Conservation (phyloP, 495 filamentous ascomycete species). For the Symbiotaphrina buchneri region DNA sequence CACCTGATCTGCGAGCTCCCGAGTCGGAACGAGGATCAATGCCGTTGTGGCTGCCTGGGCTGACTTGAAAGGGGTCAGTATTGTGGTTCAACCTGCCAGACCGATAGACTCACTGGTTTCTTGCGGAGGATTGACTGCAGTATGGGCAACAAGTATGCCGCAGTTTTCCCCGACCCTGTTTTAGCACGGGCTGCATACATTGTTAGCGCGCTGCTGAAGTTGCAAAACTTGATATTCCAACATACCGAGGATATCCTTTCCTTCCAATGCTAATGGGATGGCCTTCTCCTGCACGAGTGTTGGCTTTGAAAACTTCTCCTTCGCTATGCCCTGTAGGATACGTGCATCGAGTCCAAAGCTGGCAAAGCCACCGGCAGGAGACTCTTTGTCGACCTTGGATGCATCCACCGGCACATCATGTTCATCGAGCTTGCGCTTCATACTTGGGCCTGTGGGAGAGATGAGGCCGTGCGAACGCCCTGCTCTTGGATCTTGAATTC, state of each 20-base stretch:
- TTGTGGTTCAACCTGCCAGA: no score
- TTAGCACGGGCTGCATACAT: conserved; percentile 44
- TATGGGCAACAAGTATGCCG: conserved; percentile 87
- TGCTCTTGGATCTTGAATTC: no score
- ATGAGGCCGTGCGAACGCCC: no score
- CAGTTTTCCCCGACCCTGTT: conserved; percentile 89
- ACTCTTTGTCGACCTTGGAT: conserved; percentile 4
- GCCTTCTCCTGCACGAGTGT: conserved; percentile 70
- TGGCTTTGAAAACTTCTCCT: conserved; percentile 62
- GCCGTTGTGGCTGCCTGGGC: conserved; percentile 37
- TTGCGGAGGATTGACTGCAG: conserved; percentile 57
- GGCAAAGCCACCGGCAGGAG: conserved; percentile 4
- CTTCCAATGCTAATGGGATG: conserved; percentile 77
- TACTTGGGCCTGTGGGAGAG: no score
- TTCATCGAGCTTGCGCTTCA: conserved; percentile 33
- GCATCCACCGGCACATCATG: conserved; percentile 20
- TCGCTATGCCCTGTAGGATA: conserved; percentile 64
- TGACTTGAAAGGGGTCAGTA: no score
- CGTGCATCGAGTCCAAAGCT: conserved; percentile 59
- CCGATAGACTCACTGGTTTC: conserved; percentile 42
- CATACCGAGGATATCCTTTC: conserved; percentile 66
- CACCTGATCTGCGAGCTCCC: conserved; percentile 84
- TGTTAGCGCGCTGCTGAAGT: conserved; percentile 8
- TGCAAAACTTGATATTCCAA: background rate
- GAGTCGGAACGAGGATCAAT: conserved; percentile 80